Base-by-base conservation (phyloP, 1,284 basidiomycete genomes). In the Stereum hirsutum region DNA sequence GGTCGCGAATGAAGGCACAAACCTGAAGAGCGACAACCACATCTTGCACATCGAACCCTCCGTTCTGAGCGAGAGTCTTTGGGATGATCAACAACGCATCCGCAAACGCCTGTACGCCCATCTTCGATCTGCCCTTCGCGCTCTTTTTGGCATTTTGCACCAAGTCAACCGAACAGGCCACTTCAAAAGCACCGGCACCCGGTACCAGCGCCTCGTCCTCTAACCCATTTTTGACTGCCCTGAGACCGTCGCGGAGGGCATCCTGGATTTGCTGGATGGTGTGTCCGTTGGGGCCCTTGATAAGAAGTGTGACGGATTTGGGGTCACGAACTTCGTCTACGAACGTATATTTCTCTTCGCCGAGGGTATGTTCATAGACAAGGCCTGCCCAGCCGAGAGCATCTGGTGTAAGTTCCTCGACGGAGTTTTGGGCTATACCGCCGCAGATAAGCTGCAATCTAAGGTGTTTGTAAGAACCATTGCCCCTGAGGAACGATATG, bases 311-410 rank as follows among this genome's bases (percentile, higher is more conserved):
- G 30, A 98, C 96, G 48, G 83, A 89, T 74, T 92, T 94, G n/a
- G 96, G 95, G 47, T 88, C 81, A 64, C 87, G 90, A 61, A 96
- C 93, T 50, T 99, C 91, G 64, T 99, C 96, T 39, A 99, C 75
- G 62, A 99, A 99, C 0, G 96, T 99, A 66, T 79, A 99, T 63
- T 99, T 99, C 61, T 99, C 96, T 66, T 99, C 96, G 52, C 96
- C 95, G 21, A 99, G 78, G 7, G 95, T 98, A 65, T 99, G 94
- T 66, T 99, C 96, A 68, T 99, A 99, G 23, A 99, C 93, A 43
- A 99, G 79, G 5, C 96, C 96, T 31, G 96, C 96, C 81, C 90
- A 97, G 32, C 96, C 96, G 33, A 99, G 79, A 31, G 93, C 75
- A 44, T 90, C 87, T 7, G 94, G 92, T 11, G 79, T 81, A 34